These are phyloP conservation scores for Taphrina pruni DNA, from an alignment of 1,139 yeast genomes.

Conservation along the genomic window DNA sequence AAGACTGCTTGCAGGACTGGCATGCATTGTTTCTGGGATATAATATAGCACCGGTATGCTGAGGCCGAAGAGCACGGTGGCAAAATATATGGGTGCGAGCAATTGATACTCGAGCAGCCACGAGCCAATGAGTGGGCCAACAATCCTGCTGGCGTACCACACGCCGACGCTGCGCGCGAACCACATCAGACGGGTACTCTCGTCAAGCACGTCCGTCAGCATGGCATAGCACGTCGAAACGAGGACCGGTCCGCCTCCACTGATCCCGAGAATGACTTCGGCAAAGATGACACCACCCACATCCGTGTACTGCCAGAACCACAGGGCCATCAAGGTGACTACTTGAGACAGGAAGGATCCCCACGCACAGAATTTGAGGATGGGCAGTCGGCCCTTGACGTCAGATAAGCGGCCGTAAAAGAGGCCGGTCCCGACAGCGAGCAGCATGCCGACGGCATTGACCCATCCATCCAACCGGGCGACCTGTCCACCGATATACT, in stretches of 20 bases:
- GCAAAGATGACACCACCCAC: neutral
- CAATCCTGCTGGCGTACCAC: constrained; percentile 10
- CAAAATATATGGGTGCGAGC: constrained; percentile 10
- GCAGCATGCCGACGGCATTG: constrained; percentile 13
- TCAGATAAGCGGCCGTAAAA: constrained; percentile 14
- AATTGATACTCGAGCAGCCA: constrained; percentile 9
- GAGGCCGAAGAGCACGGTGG: constrained; percentile 6
- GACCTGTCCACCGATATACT: neutral
- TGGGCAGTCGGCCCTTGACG: constrained; percentile 9
- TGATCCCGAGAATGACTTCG: neutral
- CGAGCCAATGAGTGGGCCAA: constrained; percentile 7
- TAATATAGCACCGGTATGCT: neutral
- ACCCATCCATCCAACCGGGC: constrained; percentile 14
- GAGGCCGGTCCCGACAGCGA: constrained; percentile 1
- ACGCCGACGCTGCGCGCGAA: constrained; percentile 5
- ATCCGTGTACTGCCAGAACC: constrained; percentile 10
- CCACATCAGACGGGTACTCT: neutral
- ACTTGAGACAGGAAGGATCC: constrained; percentile 12
- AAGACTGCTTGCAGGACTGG: neutral
- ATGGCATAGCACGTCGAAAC: constrained; percentile 19
- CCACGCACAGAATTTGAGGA: constrained; percentile 1
- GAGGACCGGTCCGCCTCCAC: constrained; percentile 7
- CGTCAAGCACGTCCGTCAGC: constrained; percentile 1
- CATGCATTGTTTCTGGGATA: constrained; percentile 11
- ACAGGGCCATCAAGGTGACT: constrained; percentile 4